Conservation (phyloP, 139 green algal species). For the Coelastrella sp. region DNA sequence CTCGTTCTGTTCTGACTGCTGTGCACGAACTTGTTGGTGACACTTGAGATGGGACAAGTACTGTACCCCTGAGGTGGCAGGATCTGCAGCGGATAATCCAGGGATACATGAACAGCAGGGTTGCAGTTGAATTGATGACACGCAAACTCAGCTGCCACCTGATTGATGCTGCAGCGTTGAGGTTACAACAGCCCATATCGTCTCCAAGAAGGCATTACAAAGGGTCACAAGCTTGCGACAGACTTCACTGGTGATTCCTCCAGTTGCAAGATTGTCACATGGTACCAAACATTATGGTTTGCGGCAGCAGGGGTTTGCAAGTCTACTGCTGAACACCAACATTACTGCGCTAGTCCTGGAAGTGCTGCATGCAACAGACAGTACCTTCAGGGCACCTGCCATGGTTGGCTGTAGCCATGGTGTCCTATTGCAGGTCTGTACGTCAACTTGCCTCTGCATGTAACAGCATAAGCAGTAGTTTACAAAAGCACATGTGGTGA, state of each 20-base stretch:
- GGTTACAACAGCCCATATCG: background rate
- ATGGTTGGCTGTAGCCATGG: slow-evolving; percentile 46
- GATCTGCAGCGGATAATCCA: slow-evolving; percentile 54
- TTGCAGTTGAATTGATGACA: background rate
- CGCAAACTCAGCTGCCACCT: background rate
- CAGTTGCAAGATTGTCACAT: no score
- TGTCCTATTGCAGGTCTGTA: background rate
- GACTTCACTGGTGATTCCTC: no score
- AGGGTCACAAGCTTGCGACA: no score
- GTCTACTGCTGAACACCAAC: background rate
- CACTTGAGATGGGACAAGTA: slow-evolving; percentile 73
- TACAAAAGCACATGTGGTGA: no score
- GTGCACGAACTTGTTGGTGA: slow-evolving; percentile 86
- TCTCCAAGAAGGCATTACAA: background rate
- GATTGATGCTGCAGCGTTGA: background rate
- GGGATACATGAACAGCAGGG: background rate
- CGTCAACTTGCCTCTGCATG: background rate
- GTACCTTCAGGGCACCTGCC: slow-evolving; percentile 8
- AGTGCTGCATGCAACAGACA: no score
- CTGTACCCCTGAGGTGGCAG: slow-evolving; percentile 80
- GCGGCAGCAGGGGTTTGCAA: no score
- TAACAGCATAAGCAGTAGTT: background rate
- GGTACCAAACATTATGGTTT: no score
- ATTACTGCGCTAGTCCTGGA: no score
- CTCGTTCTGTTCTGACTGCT: slow-evolving; percentile 85